Conservation (phyloP, 352 stramenopile species). For the Phytopythium vexans region DNA sequence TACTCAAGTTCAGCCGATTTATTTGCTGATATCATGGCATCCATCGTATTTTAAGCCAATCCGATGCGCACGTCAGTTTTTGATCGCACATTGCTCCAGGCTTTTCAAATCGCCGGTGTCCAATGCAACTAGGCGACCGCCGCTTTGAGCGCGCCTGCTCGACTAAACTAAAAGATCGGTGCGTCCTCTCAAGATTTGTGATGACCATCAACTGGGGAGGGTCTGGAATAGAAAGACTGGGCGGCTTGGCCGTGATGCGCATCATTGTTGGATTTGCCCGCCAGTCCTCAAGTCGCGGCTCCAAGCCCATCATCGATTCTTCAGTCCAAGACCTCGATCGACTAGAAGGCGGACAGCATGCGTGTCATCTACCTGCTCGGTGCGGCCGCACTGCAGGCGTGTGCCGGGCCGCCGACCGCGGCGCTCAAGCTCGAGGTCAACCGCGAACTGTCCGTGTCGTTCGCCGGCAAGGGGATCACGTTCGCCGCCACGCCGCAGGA, state of each 20-base stretch:
- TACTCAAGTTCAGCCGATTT: too few species aligned
- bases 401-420: background rate
- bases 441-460: constrained; percentile 2
- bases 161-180: background rate
- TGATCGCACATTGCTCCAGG: too few species aligned
- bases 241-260: background rate
- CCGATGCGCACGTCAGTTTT: too few species aligned
- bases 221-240: too few species aligned
- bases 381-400: background rate
- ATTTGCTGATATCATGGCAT: background rate
- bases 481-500: background rate
- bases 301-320: background rate
- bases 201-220: too few species aligned
- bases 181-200: background rate
- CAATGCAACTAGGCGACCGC: too few species aligned
- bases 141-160: background rate
- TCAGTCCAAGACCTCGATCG: background rate
- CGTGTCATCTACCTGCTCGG: background rate
- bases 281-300: background rate
- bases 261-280: background rate
- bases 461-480: background rate
- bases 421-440: background rate
- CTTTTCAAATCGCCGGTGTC: too few species aligned
- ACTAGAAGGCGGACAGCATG: background rate
- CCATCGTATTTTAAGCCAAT: background rate